Base-by-base conservation (phyloP, 192 early-diverging fungal species). In the Fimicolochytrium jonesii region DNA sequence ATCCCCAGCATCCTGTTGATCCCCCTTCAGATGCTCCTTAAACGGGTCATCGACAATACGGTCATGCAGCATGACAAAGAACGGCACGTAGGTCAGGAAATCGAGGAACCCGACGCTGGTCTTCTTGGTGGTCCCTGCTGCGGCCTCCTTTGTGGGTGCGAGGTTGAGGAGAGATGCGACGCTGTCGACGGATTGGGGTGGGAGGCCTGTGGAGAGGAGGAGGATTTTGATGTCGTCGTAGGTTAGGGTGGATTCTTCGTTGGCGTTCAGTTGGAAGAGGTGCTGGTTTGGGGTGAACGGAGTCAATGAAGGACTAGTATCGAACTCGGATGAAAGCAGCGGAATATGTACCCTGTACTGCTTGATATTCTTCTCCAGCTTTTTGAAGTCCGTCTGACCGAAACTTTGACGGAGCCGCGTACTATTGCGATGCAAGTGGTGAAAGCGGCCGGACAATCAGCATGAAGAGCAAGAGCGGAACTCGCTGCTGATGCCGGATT, bases 311-410 rank as follows among this genome's bases (percentile, higher is more conserved):
- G 30, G 4, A 30, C 26, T 4, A 25, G 20, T 25, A 22, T 22
- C 11, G 7, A 22, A 22, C 22, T 47, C n/a, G n/a, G 48, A 15
- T 28, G 37, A 17, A 17, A 39, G 37, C 22, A 15, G 23, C 15
- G 23, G 22, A 25, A 9, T 4, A 11, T 25, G 39, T 65, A 65
- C 57, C 22, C 66, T 25, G 56, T 59, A 67, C 25, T 60, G 54
- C 37, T 60, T 58, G 47, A 67, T 67, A 30, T 60, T 67, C 36
- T 17, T 39, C 36, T 67, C 66, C 0, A 67, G 56, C 57, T 67
- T 67, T n/a, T 34, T 37, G 57, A 67, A 67, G 42, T 67, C 66
- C 0, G 66, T 67, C 39, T 67, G 49, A n/a, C 48, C 32, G 25
- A 67, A 67, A 29, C 66, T 67, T 0, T 37, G 34, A 15, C 66